phyloP scores from a whole-genome alignment of 306 rosid species.

The Sophora flavescens region DNA sequence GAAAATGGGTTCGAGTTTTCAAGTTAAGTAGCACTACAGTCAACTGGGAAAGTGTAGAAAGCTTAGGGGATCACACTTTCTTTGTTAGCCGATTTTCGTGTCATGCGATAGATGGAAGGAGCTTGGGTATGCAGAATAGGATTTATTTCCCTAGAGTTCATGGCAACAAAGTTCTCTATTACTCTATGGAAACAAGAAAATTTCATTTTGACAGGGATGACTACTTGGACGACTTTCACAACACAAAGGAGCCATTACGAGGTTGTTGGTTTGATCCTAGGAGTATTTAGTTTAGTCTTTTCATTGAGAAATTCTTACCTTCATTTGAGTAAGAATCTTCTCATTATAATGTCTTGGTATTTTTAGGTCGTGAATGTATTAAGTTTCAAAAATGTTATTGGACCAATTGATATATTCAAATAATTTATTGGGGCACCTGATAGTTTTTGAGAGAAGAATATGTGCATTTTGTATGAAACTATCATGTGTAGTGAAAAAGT shows the following conservation, averaged over 20 bases:
- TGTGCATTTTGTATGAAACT: too few species aligned
- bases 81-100: not conserved
- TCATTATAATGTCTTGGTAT: too few species aligned
- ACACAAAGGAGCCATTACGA: not conserved
- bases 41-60: not conserved
- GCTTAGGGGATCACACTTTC: not conserved
- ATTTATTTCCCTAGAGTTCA: constrained; percentile 22
- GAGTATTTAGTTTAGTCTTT: not conserved
- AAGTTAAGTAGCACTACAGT: not conserved
- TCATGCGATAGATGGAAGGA: not conserved
- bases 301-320: not conserved
- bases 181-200: constrained; percentile 18
- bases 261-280: not conserved
- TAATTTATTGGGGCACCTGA: too few species aligned
- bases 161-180: not conserved
- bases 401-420: too few species aligned
- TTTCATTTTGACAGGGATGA: not conserved
- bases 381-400: too few species aligned
- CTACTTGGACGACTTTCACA: not conserved
- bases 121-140: not conserved
- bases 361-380: not conserved
- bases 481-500: too few species aligned
- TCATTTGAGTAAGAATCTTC: too few species aligned
- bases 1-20: not conserved
- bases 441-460: too few species aligned